phyloP scores from a whole-genome alignment of 345 rosid genomes.

The Linum lewisii region DNA sequence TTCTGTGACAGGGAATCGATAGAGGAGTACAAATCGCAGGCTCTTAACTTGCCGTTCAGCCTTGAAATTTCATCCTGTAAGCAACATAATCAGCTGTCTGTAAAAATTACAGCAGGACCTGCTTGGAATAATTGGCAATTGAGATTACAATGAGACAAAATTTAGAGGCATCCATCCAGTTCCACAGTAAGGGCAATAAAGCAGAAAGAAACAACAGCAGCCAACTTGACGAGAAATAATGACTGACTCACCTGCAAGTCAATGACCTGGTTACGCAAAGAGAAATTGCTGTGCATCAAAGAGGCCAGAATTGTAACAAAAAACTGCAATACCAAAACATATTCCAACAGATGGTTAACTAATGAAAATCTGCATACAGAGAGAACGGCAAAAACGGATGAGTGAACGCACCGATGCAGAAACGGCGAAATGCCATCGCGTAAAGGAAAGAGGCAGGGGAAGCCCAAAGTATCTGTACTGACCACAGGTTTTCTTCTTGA shows the following conservation, averaged over 20 bases:
- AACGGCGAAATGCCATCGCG: constrained; percentile 40
- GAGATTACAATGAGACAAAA: neutral
- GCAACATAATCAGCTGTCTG: neutral
- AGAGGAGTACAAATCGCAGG: constrained; percentile 30
- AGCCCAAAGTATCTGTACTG: constrained; percentile 5
- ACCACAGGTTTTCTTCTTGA: constrained; percentile 12
- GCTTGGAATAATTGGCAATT: neutral
- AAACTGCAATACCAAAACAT: constrained; percentile 31
- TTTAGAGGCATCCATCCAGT: neutral
- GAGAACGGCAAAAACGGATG: too few species aligned
- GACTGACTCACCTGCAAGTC: constrained; percentile 36
- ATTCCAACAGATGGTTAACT: neutral
- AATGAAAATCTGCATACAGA: neutral
- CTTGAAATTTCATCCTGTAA: constrained; percentile 38
- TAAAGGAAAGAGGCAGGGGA: constrained; percentile 18
- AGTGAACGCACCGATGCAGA: constrained; percentile 26
- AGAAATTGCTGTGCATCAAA: constrained; percentile 45
- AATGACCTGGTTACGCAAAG: constrained; percentile 34
- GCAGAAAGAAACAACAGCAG: neutral
- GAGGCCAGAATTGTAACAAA: constrained; percentile 36
- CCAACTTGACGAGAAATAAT: neutral
- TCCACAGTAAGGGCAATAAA: too few species aligned
- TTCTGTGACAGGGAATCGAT: constrained; percentile 15
- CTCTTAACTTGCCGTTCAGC: constrained; percentile 27
- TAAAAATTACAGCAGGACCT: neutral